phyloP scores from a whole-genome alignment of 2,329 filamentous ascomycete species.

The Nannizzia gypsea region DNA sequence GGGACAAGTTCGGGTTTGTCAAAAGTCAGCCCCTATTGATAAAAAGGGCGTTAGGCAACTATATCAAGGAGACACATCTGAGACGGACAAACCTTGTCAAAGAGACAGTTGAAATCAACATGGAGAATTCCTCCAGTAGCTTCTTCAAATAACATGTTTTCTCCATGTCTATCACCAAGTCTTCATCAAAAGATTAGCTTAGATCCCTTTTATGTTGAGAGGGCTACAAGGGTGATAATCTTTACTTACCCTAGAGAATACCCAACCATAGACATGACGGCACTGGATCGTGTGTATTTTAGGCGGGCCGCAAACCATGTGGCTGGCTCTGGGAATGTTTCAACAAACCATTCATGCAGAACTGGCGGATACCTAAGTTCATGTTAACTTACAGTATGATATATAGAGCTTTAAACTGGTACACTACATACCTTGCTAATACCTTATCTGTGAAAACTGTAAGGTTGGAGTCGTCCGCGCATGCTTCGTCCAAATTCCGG shows the following conservation, averaged over 20 bases:
- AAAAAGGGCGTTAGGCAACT: not conserved
- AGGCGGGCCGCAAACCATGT: conserved; percentile 84
- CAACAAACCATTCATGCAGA: conserved; percentile 87
- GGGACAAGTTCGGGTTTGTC: conserved; percentile 89
- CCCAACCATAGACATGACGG: conserved; percentile 99
- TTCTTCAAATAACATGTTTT: conserved; percentile 93
- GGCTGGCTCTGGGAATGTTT: conserved; percentile 85
- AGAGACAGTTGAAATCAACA: conserved; percentile 98
- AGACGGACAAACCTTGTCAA: conserved; percentile 58
- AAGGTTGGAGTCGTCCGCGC: conserved; percentile 50
- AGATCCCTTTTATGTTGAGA: not conserved
- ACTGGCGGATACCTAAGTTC: conserved; percentile 62
- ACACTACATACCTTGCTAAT: conserved; percentile 31
- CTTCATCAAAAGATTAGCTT: conserved; percentile 24
- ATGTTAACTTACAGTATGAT: not conserved
- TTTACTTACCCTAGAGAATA: conserved; percentile 60
- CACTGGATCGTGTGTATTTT: conserved; percentile 82
- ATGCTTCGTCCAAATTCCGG: conserved; percentile 51
- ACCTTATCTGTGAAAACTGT: conserved; percentile 59
- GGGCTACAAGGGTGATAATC: not conserved
- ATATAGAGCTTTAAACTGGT: not conserved
- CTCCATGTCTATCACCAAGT: conserved; percentile 87
- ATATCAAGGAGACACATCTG: not conserved
- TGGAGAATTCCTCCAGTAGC: conserved; percentile 89
- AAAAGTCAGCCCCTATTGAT: conserved; percentile 61